phyloP scores from a whole-genome alignment of 2,329 filamentous ascomycete species.

The Aspergillus thermomutatus region DNA sequence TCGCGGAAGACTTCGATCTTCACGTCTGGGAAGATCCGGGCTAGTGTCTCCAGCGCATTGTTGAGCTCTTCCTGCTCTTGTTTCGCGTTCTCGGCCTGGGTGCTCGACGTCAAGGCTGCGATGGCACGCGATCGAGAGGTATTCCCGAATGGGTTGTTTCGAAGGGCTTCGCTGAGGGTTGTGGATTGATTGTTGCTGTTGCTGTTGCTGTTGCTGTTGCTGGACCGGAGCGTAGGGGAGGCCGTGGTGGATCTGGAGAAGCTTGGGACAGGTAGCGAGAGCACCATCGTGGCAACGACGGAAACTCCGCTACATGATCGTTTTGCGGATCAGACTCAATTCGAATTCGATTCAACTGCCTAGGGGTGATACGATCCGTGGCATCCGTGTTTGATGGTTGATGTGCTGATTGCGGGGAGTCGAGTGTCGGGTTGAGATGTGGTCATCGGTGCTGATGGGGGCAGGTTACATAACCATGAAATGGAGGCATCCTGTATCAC shows the following conservation, averaged over 20 bases:
- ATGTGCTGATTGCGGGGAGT: not conserved
- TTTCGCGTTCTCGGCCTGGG: slow-evolving; percentile 27
- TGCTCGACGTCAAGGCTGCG: slow-evolving; percentile 14
- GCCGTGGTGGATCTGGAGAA: slow-evolving; percentile 30
- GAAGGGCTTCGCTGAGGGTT: slow-evolving; percentile 42
- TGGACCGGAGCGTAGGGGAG: slow-evolving; percentile 25
- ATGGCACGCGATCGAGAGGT: slow-evolving; percentile 25
- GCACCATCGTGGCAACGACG: slow-evolving; percentile 32
- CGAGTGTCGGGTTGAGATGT: not conserved
- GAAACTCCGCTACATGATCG: slow-evolving; percentile 32
- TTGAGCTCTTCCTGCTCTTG: slow-evolving; percentile 42
- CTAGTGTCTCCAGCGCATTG: slow-evolving; percentile 38
- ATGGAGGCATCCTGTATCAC: not conserved
- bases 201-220: slow-evolving; percentile 15
- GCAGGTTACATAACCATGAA: not conserved
- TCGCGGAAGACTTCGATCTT: slow-evolving; percentile 48
- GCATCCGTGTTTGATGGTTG: not conserved
- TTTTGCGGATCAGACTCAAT: not conserved
- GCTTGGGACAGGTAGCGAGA: slow-evolving; percentile 35
- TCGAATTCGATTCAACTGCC: not conserved
- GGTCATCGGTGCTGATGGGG: not conserved
- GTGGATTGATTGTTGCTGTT: slow-evolving; percentile 26
- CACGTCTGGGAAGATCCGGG: slow-evolving; percentile 45
- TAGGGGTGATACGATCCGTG: not conserved
- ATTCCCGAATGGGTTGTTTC: slow-evolving; percentile 43